Evolutionary conservation across 164 flowering plant genomes (phyloP), one percentile per base, ranked within the genome.

Genomic region (Macadamia integrifolia): DNA sequence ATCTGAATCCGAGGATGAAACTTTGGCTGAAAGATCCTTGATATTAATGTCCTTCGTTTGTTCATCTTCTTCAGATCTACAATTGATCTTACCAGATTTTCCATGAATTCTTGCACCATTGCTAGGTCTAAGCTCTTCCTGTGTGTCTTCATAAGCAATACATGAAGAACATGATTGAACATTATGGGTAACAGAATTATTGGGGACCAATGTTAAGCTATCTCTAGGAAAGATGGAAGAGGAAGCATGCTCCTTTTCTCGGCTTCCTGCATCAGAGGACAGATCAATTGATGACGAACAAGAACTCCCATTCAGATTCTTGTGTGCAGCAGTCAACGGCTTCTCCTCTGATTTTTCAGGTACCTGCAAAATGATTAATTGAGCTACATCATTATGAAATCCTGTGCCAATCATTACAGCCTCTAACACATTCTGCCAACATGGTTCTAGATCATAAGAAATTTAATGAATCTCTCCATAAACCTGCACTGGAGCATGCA

Each of bases 201-300:
- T 60, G 18, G 62, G 6, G 35, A 64, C 43, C 64, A 70, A 49
- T 3, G 42, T 57, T 69, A 70, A 60, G 63, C 60, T 69, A 63
- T 78, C 67, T 28, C 72, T 72, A 55, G 78, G 67, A 64, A 66
- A 58, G 42, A 60, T 72, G 52, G 78, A 57, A 15, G 61, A 28
- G 43, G 80, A 75, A 61, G 73, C 59, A 52, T 60, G 75, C 55
- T 59, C 77, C 71, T 76, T 79, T 61, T 65, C 77, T 46, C 80
- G 81, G 72, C 78, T 77, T 44, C 61, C 82, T 13, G 65, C 61
- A 64, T 74, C 86, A 75, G 84, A 80, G 62, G 86, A 84, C 46
- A 82, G 68, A 69, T 85, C 87, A 46, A 75, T 29, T 65, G 84
- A 80, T 61, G 93, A 76, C 7, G 81, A 67, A 67, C 91, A 35